Base-by-base conservation (phyloP, 176 grass and related monocot genomes). In the Neostapfia colusana region DNA sequence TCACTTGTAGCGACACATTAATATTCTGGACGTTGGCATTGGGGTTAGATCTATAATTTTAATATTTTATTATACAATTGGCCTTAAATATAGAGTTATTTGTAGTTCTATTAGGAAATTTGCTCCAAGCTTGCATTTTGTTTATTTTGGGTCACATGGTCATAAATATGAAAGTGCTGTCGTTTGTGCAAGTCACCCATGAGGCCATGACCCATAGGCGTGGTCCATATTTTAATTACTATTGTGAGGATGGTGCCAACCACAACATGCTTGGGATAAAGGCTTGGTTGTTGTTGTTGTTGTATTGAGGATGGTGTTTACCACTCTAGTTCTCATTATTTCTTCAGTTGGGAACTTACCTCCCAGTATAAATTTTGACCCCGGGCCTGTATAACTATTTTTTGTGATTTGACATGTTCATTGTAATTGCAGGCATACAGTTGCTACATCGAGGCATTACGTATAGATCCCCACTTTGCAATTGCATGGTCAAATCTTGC, bases 401-500 rank as follows among this genome's bases (percentile, higher is more conserved):
- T 40, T 11, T 64, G 9, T 72, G 37, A 24, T 72, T 78, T 65
- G 6, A 45, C 48, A 72, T 78, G 39, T 39, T 79, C 53, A 58
- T 64, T 65, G 10, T 71, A 64, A 36, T 70, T 91, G 44, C 83
- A 99, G 95, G 91, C 95, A 39, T 95, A 92, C 74, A 76, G 45
- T 80, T 92, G 95, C 74, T 99, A 99, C 36, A 17, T 92, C 2
- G 91, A 99, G 79, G 95, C 95, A 20, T 66, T 99, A 21, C 84
- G 83, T 2, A 90, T 99, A 72, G 88, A 95, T 63, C 95, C 95
- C 8, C 90, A 86, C 31, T 99, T 99, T 89, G 95, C 95, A 82
- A 95, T 99, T 58, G 95, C 95, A 20, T 99, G 95, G 95, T 99
- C 91, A 45, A 99, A 99, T 51, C 85, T 99, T 60, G 95, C 95